Base-by-base conservation (phyloP, 2,329 filamentous ascomycete species). In the Huntiella moniliformis region DNA sequence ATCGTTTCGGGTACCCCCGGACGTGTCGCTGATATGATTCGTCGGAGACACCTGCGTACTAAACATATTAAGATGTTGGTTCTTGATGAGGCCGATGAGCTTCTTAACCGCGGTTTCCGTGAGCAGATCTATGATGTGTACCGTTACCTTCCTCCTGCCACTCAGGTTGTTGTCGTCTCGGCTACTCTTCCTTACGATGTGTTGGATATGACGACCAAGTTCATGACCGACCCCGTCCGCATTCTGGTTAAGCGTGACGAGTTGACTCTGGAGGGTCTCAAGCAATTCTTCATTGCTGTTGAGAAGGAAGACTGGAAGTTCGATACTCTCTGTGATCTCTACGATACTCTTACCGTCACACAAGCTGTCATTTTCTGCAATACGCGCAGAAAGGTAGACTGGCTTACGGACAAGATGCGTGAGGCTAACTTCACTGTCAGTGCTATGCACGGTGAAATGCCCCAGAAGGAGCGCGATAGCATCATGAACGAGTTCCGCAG, bases 281-380 rank as follows among this genome's bases (percentile, higher is more conserved):
- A 96, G 68, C 91, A 98, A 63, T 98, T 95, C 70, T 98, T 95
- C 61, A 96, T 98, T 56, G 91, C 91, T 1, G 91, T 96, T 15
- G 91, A 98, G 65, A 96, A 95, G 69, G 91, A 98, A 63, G 91
- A 96, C 61, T 98, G 91, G 91, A 98, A 98, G 64, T 94, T 98
- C 56, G 91, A 98, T 61, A 98, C 91, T 2, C 77, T 98, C 4
- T 96, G 86, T 63, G 91, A 98, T 66, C 79, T 98, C 48, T 98
- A 98, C 71, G 91, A 98, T 61, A 96, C 91, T 10, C 74, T 98
- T 38, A 98, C 91, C 46, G 96, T 98, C 59, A 96, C 91, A 12
- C 91, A 96, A 67, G 91, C 91, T 39, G 91, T 98, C 61, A 98
- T 98, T 61, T 98, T 98, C 72, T 98, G 91, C 73, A 98, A 98